Conservation (phyloP, 2,329 filamentous ascomycete species). For the Paracorniculantispora psalliotae region DNA sequence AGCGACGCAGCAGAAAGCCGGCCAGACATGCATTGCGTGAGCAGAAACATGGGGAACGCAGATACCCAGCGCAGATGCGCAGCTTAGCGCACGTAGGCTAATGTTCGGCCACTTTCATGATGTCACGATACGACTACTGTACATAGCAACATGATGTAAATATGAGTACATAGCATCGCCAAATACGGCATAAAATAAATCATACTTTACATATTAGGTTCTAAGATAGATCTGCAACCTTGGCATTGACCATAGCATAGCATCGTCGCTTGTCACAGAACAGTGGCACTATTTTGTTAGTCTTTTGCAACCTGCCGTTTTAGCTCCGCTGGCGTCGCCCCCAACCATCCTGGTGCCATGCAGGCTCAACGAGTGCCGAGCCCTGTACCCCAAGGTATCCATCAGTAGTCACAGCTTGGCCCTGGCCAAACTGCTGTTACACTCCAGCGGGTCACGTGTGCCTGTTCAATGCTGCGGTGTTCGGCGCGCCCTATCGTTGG, state of each 20-base stretch:
- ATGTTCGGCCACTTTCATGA: not conserved
- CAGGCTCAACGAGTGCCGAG: too few relatives aligned
- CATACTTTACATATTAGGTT: not conserved
- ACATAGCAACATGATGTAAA: not conserved
- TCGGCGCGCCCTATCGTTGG: not conserved
- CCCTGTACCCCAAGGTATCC: too few relatives aligned
- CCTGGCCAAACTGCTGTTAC: not conserved
- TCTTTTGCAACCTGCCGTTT: not conserved
- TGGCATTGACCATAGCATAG: not conserved
- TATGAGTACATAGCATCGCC: not conserved
- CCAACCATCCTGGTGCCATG: not conserved
- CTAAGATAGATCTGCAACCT: not conserved
- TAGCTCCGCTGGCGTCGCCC: not conserved
- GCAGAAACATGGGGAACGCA: too few relatives aligned
- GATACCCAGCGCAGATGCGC: not conserved
- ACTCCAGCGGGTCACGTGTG: not conserved
- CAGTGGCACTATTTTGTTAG: not conserved
- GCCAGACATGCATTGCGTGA: not conserved
- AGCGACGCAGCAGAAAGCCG: not conserved
- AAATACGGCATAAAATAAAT: not conserved
- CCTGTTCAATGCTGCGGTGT: not conserved
- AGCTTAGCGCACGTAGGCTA: too few relatives aligned
- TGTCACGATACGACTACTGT: not conserved
- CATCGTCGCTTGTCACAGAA: not conserved
- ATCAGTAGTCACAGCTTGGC: too few relatives aligned